Evolutionary conservation across 2,329 filamentous ascomycete genomes (phyloP).

Genomic region (Botryosphaeria dothidea): DNA sequence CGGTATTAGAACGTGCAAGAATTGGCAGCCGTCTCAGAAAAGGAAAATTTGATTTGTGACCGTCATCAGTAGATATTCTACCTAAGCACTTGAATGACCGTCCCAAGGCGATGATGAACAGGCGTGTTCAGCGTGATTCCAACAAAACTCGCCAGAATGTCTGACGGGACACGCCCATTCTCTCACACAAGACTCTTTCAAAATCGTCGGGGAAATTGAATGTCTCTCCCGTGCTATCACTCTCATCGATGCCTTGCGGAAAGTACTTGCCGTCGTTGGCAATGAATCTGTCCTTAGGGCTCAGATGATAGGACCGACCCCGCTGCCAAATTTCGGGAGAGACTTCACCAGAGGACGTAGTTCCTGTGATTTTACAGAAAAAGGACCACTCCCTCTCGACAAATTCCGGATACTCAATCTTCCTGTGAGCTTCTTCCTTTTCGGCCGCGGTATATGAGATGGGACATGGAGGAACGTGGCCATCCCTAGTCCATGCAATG

Average conservation of each 20-base stretch:
- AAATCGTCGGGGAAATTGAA: background rate
- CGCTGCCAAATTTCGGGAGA: background rate
- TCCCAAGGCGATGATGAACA: too few species aligned
- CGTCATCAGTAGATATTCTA: too few species aligned
- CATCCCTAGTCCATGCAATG: background rate
- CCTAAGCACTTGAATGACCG: too few species aligned
- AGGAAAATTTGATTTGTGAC: too few species aligned
- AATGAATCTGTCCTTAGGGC: background rate
- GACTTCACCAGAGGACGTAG: fast-evolving
- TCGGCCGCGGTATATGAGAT: background rate
- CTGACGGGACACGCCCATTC: background rate
- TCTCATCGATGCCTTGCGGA: background rate
- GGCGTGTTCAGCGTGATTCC: background rate
- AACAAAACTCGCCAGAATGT: slow-evolving; percentile 34
- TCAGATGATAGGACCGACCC: background rate
- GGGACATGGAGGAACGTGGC: background rate
- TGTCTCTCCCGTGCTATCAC: background rate
- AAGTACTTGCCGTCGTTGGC: background rate
- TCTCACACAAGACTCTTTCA: background rate
- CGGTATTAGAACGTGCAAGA: too few species aligned
- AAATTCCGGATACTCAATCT: too few species aligned
- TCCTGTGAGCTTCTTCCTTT: background rate
- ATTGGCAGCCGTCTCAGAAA: too few species aligned
- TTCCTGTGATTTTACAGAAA: background rate
- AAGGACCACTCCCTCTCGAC: too few species aligned